phyloP scores from a whole-genome alignment of 1,139 yeast species.

The Blastobotrys aristatus region DNA sequence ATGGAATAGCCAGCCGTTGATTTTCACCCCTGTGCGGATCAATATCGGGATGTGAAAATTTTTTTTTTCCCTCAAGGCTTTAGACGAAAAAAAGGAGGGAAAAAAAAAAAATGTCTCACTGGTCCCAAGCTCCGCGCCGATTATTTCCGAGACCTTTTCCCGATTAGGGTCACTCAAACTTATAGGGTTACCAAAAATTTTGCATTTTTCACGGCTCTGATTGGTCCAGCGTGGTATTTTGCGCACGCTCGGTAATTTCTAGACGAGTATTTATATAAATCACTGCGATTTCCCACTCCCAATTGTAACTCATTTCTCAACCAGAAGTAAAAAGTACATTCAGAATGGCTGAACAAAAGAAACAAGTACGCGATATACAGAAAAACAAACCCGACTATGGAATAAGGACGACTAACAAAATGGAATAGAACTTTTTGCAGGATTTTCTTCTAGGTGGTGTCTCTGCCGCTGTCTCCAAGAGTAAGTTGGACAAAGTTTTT shows the following conservation, averaged over 20 bases:
- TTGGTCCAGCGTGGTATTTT: not conserved
- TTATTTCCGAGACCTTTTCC: not conserved
- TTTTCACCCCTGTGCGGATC: too few relatives aligned
- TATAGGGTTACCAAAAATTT: not conserved
- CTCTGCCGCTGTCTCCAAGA: slow-evolving; percentile 77
- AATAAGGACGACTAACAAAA: too few relatives aligned
- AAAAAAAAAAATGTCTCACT: too few relatives aligned
- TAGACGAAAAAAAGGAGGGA: too few relatives aligned
- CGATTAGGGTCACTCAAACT: not conserved
- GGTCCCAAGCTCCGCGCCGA: too few relatives aligned
- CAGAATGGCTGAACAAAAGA: slow-evolving; percentile 3
- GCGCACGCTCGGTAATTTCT: not conserved
- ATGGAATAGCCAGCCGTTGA: too few relatives aligned
- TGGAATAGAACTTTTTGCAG: slow-evolving; percentile 42
- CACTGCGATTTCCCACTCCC: not conserved
- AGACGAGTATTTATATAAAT: not conserved
- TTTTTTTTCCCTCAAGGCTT: too few relatives aligned
- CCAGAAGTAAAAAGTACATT: not conserved
- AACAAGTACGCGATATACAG: not conserved
- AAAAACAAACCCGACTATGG: slow-evolving; percentile 71
- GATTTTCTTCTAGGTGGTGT: slow-evolving; percentile 79
- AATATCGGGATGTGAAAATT: too few relatives aligned
- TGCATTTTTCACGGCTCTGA: not conserved
- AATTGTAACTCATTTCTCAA: not conserved
- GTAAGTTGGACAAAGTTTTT: not conserved